phyloP scores from a whole-genome alignment of 148 eudicot species.

The Talinum fruticosum region DNA sequence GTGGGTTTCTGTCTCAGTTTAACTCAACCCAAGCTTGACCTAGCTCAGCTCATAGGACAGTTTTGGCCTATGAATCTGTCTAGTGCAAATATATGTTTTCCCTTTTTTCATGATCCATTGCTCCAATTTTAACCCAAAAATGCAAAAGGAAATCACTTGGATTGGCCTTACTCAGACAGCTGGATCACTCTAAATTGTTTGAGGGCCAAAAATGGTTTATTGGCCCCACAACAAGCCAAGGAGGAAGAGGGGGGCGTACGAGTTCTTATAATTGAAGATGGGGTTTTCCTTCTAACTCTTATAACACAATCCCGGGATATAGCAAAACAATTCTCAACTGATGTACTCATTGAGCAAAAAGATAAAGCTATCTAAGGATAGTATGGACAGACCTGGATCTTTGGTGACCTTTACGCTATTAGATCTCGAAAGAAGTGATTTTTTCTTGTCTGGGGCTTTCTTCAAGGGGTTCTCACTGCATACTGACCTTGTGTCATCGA shows the following conservation, averaged over 20 bases:
- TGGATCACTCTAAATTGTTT: background rate
- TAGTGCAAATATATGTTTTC: background rate
- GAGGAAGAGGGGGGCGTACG: background rate
- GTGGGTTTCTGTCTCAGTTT: too few relatives aligned
- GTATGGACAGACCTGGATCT: conserved; percentile 43
- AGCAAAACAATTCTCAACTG: background rate
- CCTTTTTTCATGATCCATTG: background rate
- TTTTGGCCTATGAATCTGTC: background rate
- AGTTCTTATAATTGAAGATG: too few relatives aligned
- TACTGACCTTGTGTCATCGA: conserved; percentile 19
- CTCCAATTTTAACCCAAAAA: background rate
- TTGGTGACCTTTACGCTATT: conserved; percentile 30
- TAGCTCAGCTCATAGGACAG: background rate
- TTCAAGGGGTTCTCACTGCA: conserved; percentile 32
- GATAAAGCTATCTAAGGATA: background rate
- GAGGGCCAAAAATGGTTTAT: too few relatives aligned
- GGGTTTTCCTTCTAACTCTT: too few relatives aligned
- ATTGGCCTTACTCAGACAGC: background rate
- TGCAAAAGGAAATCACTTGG: background rate
- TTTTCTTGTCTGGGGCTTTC: conserved; percentile 31
- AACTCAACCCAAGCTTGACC: too few relatives aligned
- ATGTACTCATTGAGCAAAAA: background rate
- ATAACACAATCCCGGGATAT: background rate
- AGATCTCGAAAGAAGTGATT: conserved; percentile 18
- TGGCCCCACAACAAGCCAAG: background rate